phyloP scores from a whole-genome alignment of 2,329 filamentous ascomycete species.

The Paramyrothecium roridum region DNA sequence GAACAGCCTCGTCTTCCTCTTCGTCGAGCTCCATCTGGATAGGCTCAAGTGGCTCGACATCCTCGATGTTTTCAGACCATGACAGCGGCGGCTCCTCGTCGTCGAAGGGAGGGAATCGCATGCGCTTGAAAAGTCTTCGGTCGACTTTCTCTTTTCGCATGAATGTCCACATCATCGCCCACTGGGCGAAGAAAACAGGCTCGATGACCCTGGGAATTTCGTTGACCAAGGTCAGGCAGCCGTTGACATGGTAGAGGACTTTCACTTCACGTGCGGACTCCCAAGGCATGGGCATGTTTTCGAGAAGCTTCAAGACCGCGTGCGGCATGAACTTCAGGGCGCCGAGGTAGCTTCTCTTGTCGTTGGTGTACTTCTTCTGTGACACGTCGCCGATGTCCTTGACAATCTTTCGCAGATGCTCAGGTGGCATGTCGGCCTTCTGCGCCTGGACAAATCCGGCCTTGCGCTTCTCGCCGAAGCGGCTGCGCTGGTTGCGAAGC shows the following conservation, averaged over 20 bases:
- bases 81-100: slow-evolving; percentile 97
- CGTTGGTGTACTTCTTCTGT: slow-evolving; percentile 98
- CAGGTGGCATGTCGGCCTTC: slow-evolving; percentile 97
- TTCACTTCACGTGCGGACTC: slow-evolving; percentile 95
- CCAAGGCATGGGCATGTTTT: slow-evolving; percentile 99
- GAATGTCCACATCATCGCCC: slow-evolving; percentile 98
- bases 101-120: slow-evolving; percentile 98
- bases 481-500: slow-evolving; percentile 84
- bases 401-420: slow-evolving; percentile 97
- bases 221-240: slow-evolving; percentile 94
- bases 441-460: slow-evolving; percentile 96
- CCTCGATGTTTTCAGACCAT: slow-evolving; percentile 98
- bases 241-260: slow-evolving; percentile 97
- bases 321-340: slow-evolving; percentile 99
- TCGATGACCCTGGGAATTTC: slow-evolving; percentile 96
- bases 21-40: slow-evolving; percentile 99
- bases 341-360: slow-evolving; percentile 96
- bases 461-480: slow-evolving; percentile 96
- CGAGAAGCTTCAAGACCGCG: slow-evolving; percentile 90
- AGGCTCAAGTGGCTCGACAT: slow-evolving; percentile 93
- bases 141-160: slow-evolving; percentile 99
- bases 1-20: slow-evolving; percentile 84
- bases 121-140: slow-evolving; percentile 92
- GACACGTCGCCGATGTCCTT: slow-evolving; percentile 98
- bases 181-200: slow-evolving; percentile 95